Evolutionary conservation across 495 filamentous ascomycete genomes (phyloP).

Genomic region (Monascus purpureus): DNA sequence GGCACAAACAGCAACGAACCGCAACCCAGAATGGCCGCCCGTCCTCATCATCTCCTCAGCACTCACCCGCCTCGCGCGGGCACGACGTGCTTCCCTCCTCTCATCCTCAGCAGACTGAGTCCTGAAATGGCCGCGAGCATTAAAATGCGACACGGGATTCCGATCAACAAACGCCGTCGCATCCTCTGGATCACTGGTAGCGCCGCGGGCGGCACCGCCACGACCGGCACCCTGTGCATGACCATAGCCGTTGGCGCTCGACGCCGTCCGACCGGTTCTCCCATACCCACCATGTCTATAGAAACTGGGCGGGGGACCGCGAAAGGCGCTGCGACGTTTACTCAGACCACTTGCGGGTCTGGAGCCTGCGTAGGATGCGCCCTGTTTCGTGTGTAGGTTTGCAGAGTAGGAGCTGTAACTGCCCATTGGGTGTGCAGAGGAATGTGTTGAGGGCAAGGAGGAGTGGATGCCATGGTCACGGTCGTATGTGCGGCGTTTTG

Average conservation of each 20-base stretch:
- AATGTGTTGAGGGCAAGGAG: conserved; percentile 17
- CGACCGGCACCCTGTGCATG: not conserved
- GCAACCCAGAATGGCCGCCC: conserved; percentile 23
- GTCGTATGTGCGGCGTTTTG: conserved; percentile 70
- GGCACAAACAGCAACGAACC: conserved; percentile 31
- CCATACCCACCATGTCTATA: conserved; percentile 58
- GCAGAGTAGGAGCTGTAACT: conserved; percentile 17
- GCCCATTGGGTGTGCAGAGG: conserved; percentile 26
- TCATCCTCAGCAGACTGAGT: conserved; percentile 51
- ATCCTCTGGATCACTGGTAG: conserved; percentile 18
- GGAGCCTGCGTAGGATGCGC: conserved; percentile 41
- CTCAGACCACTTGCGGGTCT: conserved; percentile 69
- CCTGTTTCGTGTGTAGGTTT: conserved; percentile 32
- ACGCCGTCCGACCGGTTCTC: conserved; percentile 4
- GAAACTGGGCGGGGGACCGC: conserved; percentile 81
- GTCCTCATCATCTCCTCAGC: conserved; percentile 15
- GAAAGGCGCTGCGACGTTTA: conserved; percentile 56
- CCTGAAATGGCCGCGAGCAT: conserved; percentile 52
- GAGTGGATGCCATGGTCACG: conserved; percentile 38
- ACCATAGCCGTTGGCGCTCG: conserved; percentile 4
- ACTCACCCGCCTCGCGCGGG: conserved; percentile 9
- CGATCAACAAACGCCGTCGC: conserved; percentile 30
- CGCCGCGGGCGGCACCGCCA: conserved; percentile 2
- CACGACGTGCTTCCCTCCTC: conserved; percentile 27
- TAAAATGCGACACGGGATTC: conserved; percentile 48